These are phyloP conservation scores for Ophiostoma quercus DNA, from an alignment of 2,329 filamentous ascomycete species.

Conservation along the genomic window DNA sequence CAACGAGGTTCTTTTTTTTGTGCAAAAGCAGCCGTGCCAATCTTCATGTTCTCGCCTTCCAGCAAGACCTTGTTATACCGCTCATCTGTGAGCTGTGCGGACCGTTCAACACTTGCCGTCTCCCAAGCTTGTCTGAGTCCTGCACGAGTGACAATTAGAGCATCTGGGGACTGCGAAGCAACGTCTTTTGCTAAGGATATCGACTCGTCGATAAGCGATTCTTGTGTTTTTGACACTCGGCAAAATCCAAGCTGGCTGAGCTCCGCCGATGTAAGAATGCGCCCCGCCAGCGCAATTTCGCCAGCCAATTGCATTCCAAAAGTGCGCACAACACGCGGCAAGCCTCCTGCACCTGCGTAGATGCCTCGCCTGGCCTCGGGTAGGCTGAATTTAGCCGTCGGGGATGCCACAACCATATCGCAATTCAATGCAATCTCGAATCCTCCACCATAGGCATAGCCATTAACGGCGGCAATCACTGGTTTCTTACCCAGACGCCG, in stretches of 20 bases:
- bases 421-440: slow-evolving; percentile 57
- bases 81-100: slow-evolving; percentile 28
- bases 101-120: slow-evolving; percentile 33
- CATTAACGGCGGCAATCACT: slow-evolving; percentile 59
- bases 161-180: slow-evolving; percentile 65
- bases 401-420: slow-evolving; percentile 54
- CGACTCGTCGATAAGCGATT: slow-evolving; percentile 38
- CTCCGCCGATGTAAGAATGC: slow-evolving; percentile 53
- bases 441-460: slow-evolving; percentile 55
- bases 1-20: slow-evolving; percentile 30
- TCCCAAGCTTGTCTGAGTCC: slow-evolving; percentile 71
- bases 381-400: slow-evolving; percentile 49
- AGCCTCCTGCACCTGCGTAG: slow-evolving; percentile 62
- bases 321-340: slow-evolving; percentile 60
- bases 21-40: slow-evolving; percentile 31
- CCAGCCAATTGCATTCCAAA: slow-evolving; percentile 65
- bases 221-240: slow-evolving; percentile 45
- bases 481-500: slow-evolving; percentile 55
- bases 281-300: slow-evolving; percentile 64
- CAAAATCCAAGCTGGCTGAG: slow-evolving; percentile 62
- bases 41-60: slow-evolving; percentile 30
- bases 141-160: slow-evolving; percentile 66
- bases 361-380: slow-evolving; percentile 69
- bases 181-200: slow-evolving; percentile 57
- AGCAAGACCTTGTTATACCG: slow-evolving; percentile 29